Percentiles rank a stretch among this genome's conserved stretches.
These are phyloP conservation scores for Quercus cerris DNA, from an alignment of 306 rosid genomes.

Conservation along the genomic window DNA sequence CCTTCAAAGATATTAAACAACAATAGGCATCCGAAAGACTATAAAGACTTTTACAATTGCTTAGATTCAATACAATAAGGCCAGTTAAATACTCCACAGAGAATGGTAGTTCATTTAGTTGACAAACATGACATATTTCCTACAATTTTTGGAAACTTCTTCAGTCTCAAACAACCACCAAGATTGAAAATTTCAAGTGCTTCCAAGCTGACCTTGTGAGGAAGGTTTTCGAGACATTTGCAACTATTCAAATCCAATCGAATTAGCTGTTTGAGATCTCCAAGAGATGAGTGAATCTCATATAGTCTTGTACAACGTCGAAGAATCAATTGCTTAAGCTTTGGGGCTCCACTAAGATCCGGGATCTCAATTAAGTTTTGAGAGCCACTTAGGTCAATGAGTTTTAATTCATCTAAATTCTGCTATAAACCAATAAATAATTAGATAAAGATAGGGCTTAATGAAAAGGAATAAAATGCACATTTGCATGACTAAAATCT, in stretches of 20 bases:
- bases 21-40: background rate
- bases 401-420: too few species aligned
- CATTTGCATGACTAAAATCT: background rate
- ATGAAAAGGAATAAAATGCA: too few species aligned
- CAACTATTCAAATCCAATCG: background rate
- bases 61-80: background rate
- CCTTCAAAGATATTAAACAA: background rate
- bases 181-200: slow-evolving; percentile 4
- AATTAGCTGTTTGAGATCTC: slow-evolving; percentile 15
- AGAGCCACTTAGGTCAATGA: too few species aligned
- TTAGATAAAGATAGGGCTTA: background rate
- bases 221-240: slow-evolving; percentile 11
- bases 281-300: slow-evolving; percentile 14
- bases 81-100: background rate
- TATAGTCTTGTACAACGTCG: too few species aligned
- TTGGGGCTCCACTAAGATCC: too few species aligned
- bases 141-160: too few species aligned
- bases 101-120: background rate
- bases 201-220: background rate
- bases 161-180: background rate
- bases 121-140: background rate
- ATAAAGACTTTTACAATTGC: too few species aligned
- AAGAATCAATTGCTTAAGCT: too few species aligned
- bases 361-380: too few species aligned
- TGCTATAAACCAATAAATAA: background rate